Percentiles rank a stretch among this genome's conserved stretches.
phyloP scores from a whole-genome alignment of 2,329 filamentous ascomycete species.

The Ophiostoma piceae region DNA sequence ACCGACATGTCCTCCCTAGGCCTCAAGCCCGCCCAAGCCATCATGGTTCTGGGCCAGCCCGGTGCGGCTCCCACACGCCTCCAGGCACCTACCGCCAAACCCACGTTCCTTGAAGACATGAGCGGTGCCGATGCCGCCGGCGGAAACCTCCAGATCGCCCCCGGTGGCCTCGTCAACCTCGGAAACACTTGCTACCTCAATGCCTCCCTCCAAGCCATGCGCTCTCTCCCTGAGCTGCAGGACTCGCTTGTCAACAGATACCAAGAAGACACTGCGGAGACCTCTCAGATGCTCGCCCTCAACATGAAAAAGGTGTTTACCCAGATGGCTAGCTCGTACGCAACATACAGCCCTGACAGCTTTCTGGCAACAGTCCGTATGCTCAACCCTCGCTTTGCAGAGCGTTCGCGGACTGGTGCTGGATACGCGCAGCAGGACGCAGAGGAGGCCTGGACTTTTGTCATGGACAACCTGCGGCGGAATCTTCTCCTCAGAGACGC shows the following conservation, averaged over 20 bases:
- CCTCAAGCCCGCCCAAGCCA: conserved; percentile 76
- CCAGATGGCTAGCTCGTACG: conserved; percentile 82
- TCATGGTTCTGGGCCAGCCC: conserved; percentile 97
- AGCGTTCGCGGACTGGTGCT: conserved; percentile 73
- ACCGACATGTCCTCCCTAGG: conserved; percentile 76
- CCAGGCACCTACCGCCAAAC: conserved; percentile 68
- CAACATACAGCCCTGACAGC: conserved; percentile 74
- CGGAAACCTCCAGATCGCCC: conserved; percentile 56
- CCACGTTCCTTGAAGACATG: conserved; percentile 96
- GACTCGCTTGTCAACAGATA: conserved; percentile 62
- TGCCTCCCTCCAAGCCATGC: conserved; percentile 87
- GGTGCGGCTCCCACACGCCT: conserved; percentile 58
- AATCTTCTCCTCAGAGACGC: conserved; percentile 64
- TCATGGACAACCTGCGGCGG: conserved; percentile 73
- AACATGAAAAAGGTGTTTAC: conserved; percentile 67
- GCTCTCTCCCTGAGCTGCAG: conserved; percentile 85
- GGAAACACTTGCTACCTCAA: conserved; percentile 99
- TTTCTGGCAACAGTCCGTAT: conserved; percentile 77
- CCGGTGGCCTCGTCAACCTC: conserved; percentile 82
- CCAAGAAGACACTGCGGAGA: conserved; percentile 29
- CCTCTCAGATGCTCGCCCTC: conserved; percentile 58
- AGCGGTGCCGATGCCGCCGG: conserved; percentile 85
- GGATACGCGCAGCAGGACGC: conserved; percentile 98
- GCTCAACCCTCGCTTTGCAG: conserved; percentile 86
- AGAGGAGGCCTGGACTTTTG: conserved; percentile 97